Evolutionary conservation across 108 stramenopile genomes (phyloP).

Genomic region (Skeletonema menzelii): DNA sequence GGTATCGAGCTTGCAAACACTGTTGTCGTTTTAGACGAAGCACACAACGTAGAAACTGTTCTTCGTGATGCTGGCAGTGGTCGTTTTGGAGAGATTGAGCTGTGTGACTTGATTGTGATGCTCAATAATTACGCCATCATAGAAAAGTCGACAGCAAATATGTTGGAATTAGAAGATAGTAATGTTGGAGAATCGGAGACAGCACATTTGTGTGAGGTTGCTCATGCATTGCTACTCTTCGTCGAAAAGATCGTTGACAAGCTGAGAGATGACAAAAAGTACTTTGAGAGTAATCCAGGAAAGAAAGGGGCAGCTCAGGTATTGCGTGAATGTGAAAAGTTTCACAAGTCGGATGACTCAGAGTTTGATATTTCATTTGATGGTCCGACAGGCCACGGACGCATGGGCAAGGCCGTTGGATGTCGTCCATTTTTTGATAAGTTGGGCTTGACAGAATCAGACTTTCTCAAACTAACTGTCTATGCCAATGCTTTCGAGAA

Average conservation of each 20-base stretch:
- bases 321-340: conserved; percentile 46
- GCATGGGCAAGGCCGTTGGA: conserved; percentile 56
- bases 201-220: conserved; percentile 48
- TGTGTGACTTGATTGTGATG: conserved; percentile 54
- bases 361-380: conserved; percentile 61
- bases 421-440: conserved; percentile 55
- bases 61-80: conserved; percentile 66
- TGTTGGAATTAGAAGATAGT: conserved; percentile 24
- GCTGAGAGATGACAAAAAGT: conserved; percentile 30
- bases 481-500: conserved; percentile 32
- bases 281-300: conserved; percentile 58
- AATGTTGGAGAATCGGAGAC: conserved; percentile 14
- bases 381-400: conserved; percentile 66
- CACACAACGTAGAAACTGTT: conserved; percentile 92
- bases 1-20: conserved; percentile 62
- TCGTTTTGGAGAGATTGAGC: conserved; percentile 64
- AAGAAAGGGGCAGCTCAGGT: conserved; percentile 40
- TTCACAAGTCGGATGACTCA: conserved; percentile 57
- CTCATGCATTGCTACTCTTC: conserved; percentile 68
- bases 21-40: conserved; percentile 97
- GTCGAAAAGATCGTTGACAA: conserved; percentile 58
- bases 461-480: conserved; percentile 6
- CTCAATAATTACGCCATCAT: conserved; percentile 42
- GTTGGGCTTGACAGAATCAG: conserved; percentile 21
- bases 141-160: conserved; percentile 30